phyloP scores from a whole-genome alignment of 805 yeast species.

The Ogataea ramenticola region DNA sequence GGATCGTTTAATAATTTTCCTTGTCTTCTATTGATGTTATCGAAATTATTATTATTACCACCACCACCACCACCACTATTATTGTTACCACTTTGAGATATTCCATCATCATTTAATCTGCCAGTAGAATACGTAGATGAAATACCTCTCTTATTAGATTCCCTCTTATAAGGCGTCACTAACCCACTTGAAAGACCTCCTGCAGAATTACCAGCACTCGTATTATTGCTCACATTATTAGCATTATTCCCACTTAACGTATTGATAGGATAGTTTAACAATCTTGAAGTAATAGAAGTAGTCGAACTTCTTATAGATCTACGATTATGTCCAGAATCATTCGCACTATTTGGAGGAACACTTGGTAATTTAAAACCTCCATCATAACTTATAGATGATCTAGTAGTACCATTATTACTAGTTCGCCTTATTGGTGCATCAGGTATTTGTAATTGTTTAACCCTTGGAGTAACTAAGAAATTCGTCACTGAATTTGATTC shows the following conservation, averaged over 20 bases:
- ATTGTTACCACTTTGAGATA: neutral
- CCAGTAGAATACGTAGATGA: neutral
- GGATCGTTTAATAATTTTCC: slow-evolving; percentile 21
- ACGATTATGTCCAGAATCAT: slow-evolving; percentile 13
- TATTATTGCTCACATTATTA: neutral
- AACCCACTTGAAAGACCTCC: neutral
- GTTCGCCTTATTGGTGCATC: slow-evolving; percentile 34
- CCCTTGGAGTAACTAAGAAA: slow-evolving; percentile 32
- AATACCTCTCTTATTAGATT: slow-evolving; percentile 3
- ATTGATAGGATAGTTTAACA: slow-evolving; percentile 16
- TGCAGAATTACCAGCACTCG: neutral
- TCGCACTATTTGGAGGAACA: slow-evolving; percentile 6
- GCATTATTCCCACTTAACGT: neutral
- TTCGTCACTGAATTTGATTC: slow-evolving; percentile 13
- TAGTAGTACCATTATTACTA: slow-evolving; percentile 16
- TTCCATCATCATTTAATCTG: slow-evolving; percentile 5
- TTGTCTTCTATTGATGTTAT: too few species aligned
- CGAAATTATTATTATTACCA: neutral
- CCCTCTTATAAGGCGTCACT: slow-evolving; percentile 20
- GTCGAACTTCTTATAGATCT: slow-evolving; percentile 19
- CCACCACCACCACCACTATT: neutral
- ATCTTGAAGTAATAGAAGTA: slow-evolving; percentile 22
- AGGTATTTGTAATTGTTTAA: slow-evolving; percentile 27
- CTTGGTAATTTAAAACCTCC: slow-evolving; percentile 18
- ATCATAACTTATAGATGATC: slow-evolving; percentile 6